A percentile compares a stretch with the other conserved stretches of the same genome.
Evolutionary conservation across 1,284 basidiomycete genomes (phyloP).

Genomic region (Ganoderma boninense): DNA sequence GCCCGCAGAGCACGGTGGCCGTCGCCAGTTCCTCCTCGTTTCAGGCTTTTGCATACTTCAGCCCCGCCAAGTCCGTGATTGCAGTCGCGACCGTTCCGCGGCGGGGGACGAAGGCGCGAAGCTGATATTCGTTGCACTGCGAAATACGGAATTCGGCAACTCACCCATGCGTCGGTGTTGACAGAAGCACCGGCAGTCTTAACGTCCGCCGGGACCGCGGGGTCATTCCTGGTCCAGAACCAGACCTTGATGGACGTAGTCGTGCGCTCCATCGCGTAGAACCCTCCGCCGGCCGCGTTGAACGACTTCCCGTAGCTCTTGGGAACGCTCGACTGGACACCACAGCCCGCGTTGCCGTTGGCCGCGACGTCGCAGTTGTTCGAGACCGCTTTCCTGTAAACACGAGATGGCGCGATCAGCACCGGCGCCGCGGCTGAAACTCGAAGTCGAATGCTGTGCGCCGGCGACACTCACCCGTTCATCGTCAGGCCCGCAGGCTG

Average conservation of each 20-base stretch:
- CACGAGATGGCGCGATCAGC: not conserved
- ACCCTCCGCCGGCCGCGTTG: slow-evolving; percentile 68
- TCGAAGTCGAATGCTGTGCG: not conserved
- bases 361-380: slow-evolving; percentile 62
- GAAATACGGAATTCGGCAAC: slow-evolving; percentile 18
- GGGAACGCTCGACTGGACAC: slow-evolving; percentile 54
- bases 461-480: slow-evolving; percentile 35
- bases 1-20: not conserved
- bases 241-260: slow-evolving; percentile 54
- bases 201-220: slow-evolving; percentile 51
- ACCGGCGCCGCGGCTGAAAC: not conserved
- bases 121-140: not conserved
- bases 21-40: not conserved
- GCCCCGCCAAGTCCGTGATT: not conserved
- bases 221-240: slow-evolving; percentile 57
- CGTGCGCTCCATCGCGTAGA: slow-evolving; percentile 61
- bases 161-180: slow-evolving; percentile 54
- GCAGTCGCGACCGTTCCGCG: not conserved
- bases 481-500: slow-evolving; percentile 32
- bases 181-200: slow-evolving; percentile 47
- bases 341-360: slow-evolving; percentile 71
- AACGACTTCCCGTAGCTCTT: slow-evolving; percentile 65
- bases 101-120: not conserved
- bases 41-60: not conserved
- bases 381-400: slow-evolving; percentile 24